phyloP scores from a whole-genome alignment of 768 basidiomycete genomes.

The Neoboletus magnificus region DNA sequence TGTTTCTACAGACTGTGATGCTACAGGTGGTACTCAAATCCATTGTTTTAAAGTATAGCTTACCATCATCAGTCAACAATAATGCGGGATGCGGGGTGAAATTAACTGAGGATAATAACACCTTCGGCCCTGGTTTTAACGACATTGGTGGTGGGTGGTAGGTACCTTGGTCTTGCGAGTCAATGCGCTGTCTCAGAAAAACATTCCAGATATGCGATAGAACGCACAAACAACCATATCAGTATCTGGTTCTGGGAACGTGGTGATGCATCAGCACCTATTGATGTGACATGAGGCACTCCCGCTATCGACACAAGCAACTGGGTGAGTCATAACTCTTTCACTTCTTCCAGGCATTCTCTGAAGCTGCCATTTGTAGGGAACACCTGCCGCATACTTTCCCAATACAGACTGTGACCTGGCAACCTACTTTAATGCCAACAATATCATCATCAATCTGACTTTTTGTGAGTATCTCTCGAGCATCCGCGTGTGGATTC shows the following conservation, averaged over 20 bases:
- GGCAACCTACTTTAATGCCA: constrained; percentile 32
- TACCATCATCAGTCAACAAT: constrained; percentile 17
- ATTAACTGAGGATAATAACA: constrained; percentile 21
- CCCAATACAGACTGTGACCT: constrained; percentile 41
- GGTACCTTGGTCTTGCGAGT: no score
- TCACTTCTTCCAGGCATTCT: neutral
- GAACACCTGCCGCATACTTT: constrained; percentile 34
- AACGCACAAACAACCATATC: constrained; percentile 34
- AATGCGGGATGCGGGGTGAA: constrained; percentile 40
- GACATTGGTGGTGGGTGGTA: constrained; percentile 39
- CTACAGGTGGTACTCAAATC: constrained; percentile 4
- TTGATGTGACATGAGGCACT: constrained; percentile 28
- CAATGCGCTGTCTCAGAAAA: neutral
- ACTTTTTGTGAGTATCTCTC: constrained; percentile 28
- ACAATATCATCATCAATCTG: constrained; percentile 36
- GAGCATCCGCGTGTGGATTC: neutral
- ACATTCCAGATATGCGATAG: constrained; percentile 35
- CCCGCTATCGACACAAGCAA: constrained; percentile 16
- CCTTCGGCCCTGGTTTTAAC: constrained; percentile 32
- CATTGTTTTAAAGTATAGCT: neutral
- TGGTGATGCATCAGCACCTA: constrained; percentile 28
- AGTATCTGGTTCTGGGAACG: constrained; percentile 43
- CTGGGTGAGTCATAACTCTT: constrained; percentile 18
- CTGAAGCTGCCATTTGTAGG: constrained; percentile 13
- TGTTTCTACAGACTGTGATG: constrained; percentile 22